Percentiles rank a stretch among this genome's conserved stretches.
phyloP scores from a whole-genome alignment of 2,329 filamentous ascomycete genomes.

The Nakataea oryzae region DNA sequence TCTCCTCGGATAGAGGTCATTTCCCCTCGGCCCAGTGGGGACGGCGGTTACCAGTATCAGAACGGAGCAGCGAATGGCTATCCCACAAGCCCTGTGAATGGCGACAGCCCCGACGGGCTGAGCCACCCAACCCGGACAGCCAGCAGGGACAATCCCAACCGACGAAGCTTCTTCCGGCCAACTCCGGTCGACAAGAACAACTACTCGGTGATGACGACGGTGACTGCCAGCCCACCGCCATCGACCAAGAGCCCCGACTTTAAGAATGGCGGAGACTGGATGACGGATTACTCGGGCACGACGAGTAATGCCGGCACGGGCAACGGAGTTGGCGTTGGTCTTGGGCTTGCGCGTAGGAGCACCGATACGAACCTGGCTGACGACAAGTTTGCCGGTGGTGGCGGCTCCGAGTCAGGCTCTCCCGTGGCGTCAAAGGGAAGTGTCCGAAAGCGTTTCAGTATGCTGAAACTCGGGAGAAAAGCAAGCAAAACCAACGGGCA shows the following conservation, averaged over 20 bases:
- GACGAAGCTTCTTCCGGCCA: conserved; percentile 34
- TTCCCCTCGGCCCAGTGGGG: conserved; percentile 6
- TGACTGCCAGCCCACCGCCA: not conserved
- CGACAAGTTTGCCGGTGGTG: conserved; percentile 6
- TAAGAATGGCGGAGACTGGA: conserved; percentile 16
- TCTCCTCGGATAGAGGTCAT: conserved; percentile 7
- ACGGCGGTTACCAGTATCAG: conserved; percentile 3
- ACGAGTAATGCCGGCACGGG: not conserved
- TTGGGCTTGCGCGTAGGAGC: conserved; percentile 10
- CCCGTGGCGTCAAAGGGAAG: conserved; percentile 40
- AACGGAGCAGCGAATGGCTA: conserved; percentile 5
- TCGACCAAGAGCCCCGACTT: conserved; percentile 5
- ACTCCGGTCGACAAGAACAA: conserved; percentile 9
- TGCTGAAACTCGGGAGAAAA: conserved; percentile 67
- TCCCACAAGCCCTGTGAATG: conserved; percentile 4
- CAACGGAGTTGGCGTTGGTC: not conserved
- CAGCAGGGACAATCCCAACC: conserved; percentile 23
- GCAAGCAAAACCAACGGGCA: conserved; percentile 40
- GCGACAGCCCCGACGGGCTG: conserved; percentile 19
- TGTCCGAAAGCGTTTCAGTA: conserved; percentile 68
- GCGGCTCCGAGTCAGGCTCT: conserved; percentile 9
- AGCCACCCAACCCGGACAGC: conserved; percentile 11
- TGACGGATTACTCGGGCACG: conserved; percentile 16
- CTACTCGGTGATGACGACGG: not conserved
- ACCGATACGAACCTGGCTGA: conserved; percentile 10